Conservation (phyloP, 495 filamentous ascomycete genomes). For the Penicillium robsamsonii region DNA sequence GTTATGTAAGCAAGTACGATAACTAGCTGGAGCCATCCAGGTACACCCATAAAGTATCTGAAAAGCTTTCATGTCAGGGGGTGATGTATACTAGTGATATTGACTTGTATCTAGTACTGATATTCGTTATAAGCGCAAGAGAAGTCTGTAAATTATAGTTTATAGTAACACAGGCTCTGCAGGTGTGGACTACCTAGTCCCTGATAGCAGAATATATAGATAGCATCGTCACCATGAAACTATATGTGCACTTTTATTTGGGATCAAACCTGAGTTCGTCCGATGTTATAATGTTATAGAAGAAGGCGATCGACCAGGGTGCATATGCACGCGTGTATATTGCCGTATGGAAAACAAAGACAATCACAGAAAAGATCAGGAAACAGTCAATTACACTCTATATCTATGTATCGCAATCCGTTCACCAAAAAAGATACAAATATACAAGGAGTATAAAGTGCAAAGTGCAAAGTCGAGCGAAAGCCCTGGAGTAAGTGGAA, state of each 20-base stretch:
- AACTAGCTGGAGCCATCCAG: too few species aligned
- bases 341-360: constrained; percentile 7
- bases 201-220: background rate
- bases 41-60: background rate
- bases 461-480: background rate
- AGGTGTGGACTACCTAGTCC: background rate
- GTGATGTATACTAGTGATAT: background rate
- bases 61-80: background rate
- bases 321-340: background rate
- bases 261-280: background rate
- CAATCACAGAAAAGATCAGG: constrained; percentile 5
- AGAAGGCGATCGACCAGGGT: background rate
- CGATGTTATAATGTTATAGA: background rate
- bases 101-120: background rate
- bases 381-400: background rate
- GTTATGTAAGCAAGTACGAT: constrained; percentile 27
- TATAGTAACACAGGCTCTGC: background rate
- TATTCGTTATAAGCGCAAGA: background rate
- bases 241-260: background rate
- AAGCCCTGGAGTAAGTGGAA: background rate
- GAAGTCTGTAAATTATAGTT: background rate
- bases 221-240: background rate
- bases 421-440: background rate
- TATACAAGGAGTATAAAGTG: background rate
- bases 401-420: too few species aligned